phyloP scores from a whole-genome alignment of 192 early-diverging fungal genomes.

The Phycomyces blakesleeanus region DNA sequence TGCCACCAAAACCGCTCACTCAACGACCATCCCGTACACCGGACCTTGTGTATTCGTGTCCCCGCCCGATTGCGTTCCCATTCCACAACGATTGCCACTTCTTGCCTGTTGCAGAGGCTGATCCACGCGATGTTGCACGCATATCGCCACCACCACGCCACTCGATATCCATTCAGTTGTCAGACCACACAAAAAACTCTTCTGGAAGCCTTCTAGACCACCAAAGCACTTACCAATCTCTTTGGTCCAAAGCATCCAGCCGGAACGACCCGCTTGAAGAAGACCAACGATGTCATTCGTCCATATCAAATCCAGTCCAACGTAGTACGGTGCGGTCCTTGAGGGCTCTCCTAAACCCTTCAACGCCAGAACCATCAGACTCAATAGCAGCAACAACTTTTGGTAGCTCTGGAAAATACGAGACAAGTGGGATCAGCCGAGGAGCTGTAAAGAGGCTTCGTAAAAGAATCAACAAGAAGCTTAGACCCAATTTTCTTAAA shows the following conservation, averaged over 20 bases:
- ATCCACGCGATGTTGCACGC: constrained; percentile 22
- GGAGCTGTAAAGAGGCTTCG: background rate
- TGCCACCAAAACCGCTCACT: background rate
- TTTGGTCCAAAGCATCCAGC: background rate
- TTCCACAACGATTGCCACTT: constrained; percentile 37
- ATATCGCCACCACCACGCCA: constrained; percentile 6
- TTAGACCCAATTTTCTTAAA: background rate
- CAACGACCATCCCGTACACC: constrained; percentile 1
- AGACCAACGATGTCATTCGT: background rate
- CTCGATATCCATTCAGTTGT: background rate
- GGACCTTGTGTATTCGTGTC: constrained; percentile 28
- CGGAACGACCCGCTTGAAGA: background rate
- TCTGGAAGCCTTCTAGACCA: background rate
- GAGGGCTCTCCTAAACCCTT: constrained; percentile 1
- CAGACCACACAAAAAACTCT: background rate
- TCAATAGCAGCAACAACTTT: background rate
- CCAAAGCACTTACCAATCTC: background rate
- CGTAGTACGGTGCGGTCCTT: constrained; percentile 13
- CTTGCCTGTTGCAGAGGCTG: constrained; percentile 31
- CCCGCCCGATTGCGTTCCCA: constrained; percentile 31
- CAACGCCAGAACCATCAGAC: background rate
- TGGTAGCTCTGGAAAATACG: background rate
- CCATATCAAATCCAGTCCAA: background rate
- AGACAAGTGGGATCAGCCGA: background rate
- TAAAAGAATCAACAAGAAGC: background rate